Evolutionary conservation across 2,329 filamentous ascomycete species (phyloP), one percentile per base, ranked within the genome.

Genomic region (Aureobasidium sp.): DNA sequence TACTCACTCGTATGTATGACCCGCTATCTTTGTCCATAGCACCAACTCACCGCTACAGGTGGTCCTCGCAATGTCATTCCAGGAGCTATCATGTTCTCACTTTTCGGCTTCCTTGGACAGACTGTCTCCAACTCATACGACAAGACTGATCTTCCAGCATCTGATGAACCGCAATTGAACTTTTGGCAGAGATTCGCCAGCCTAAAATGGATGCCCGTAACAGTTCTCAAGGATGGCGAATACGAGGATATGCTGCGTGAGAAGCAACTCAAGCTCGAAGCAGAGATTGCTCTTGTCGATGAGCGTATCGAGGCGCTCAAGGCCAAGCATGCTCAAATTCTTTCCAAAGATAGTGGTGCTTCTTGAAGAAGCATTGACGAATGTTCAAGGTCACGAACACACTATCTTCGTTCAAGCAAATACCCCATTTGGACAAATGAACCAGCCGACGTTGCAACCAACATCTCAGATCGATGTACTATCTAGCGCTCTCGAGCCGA

Each of bases 241-340:
- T 94, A 94, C 70, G 82, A 83, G 63, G 76, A 80, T 0, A 85
- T 91, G 75, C 78, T 94, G 69, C 78, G 80, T 34, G 88, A 92
- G 71, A 90, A 87, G 74, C 75, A 91, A 44, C 72, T 93, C 29
- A 81, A 79, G 65, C 76, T 93, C 3, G 87, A 94, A 66, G 88
- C 84, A 0, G 88, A 93, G 64, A 91, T 94, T 72, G 86, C 89
- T 0, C 73, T 94, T 5, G 79, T 93, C 39, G 89, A 94, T 68
- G 90, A 93, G 60, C 85, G 84, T 69, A 89, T 94, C 67, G 81
- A 79, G 52, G 78, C 75, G 42, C 70, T 86, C 10, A 61, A 52
- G 13, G 5, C 27, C 10, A 26, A 51, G 47, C 36, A 51, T 27
- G n/a, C 47, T 32, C 36, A 59, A 32, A 15, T 34, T 8, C 20